Base-by-base conservation (phyloP, 2,329 filamentous ascomycete genomes). In the Colletotrichum phormii region DNA sequence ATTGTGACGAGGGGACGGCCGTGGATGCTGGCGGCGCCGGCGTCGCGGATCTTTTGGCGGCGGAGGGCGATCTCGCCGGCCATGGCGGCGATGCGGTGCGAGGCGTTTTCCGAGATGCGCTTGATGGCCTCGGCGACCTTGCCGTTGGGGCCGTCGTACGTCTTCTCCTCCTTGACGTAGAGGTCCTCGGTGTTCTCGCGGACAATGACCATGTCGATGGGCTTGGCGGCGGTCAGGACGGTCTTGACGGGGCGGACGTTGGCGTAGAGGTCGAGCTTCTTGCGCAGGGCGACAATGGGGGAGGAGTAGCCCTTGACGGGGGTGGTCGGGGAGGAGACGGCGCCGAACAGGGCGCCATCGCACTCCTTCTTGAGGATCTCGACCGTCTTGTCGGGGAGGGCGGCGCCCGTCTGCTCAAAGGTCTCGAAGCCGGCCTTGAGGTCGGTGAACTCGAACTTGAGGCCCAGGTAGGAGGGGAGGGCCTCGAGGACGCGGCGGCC, bases 171-270 rank as follows among this genome's bases (percentile, higher is more conserved):
- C 87, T 98, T 98, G 78, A 99, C 96, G 84, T 98, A 98, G 53
- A 99, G 89, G 82, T 99, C 97, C 86, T 99, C 97, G 37, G 97
- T 99, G 88, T 99, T 99, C 86, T 99, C 97, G 76, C 97, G 94
- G 67, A 98, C 97, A 79, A 98, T 99, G 80, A 99, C 97, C 83
- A 99, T 93, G 85, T 99, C 97, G 80, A 98, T 95, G 75, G 93
- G 93, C 79, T 88, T 89, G 58, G 84, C 77, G 67, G 90, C 89
- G 42, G 90, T 93, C 75, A 87, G 80, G 75, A 94, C 90, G 58
- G 93, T 93, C 88, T 98, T 98, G 82, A 98, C 97, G 66, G 96
- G 96, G 49, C 97, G 94, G 63, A 99, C 95, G 82, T 99, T 99
- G 86, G 97, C 97, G 85, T 98, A 99, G 71, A 99, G 92, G 83